Base-by-base conservation (phyloP, 208 protist species). In the Acanthamoeba rhysodes region DNA sequence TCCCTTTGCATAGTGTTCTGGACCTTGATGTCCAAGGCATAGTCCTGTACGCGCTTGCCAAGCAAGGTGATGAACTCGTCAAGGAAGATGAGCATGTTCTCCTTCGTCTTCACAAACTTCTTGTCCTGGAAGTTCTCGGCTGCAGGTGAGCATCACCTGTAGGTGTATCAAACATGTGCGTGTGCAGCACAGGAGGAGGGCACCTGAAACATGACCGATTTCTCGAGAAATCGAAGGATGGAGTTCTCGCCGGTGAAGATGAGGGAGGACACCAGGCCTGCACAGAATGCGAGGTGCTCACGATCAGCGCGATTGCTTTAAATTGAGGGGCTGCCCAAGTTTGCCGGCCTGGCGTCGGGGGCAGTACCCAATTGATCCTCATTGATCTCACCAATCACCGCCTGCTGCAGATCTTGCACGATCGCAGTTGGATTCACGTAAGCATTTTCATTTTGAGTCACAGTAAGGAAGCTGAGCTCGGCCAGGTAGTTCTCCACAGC, bases 1-100 rank as follows among this genome's bases (percentile, higher is more conserved):
- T n/a, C n/a, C n/a, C n/a, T n/a, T n/a, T n/a, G n/a, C n/a, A n/a
- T 41, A 14, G 3, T 2, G 9, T 0, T 41, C 1, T 37, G 5
- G 2, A 93, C 87, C 87, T 93, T 93, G 32, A 93, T 93, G 45
- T 93, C 88, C 22, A 93, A 29, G 4, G 88, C 88, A 50, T 93
- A 93, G 88, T 93, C 88, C 45, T 93, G 88, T 62, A 93, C 88
- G 12, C 88, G 88, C 37, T 93, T 93, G 88, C 88, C 88, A 27
- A 93, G 88, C 55, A 93, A 55, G 3, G 88, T 78, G 62, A 93
- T 76, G 88, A 93, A 76, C 88, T 93, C 88, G 45, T 93, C 88
- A 4, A 93, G 37, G 48, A 93, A 78, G 59, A 93, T 93, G 29
- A 93, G 88, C 68, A 93, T 64, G 68, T 93, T 93, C 32, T 93